These are phyloP conservation scores for Microthlaspi erraticum DNA, from an alignment of 345 rosid genomes.

Conservation along the genomic window DNA sequence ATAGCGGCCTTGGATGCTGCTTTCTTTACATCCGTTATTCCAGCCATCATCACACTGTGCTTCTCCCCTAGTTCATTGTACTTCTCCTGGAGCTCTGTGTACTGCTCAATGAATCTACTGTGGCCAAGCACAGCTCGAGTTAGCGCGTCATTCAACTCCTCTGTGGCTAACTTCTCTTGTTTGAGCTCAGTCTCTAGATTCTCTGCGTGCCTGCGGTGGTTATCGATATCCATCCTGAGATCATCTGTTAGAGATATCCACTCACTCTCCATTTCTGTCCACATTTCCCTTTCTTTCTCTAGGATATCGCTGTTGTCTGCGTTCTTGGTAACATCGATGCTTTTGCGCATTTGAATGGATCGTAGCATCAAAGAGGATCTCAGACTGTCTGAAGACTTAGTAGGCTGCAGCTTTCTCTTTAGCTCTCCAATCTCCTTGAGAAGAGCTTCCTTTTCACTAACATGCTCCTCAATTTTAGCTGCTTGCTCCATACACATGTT, in stretches of 20 bases:
- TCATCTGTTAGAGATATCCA: conserved; percentile 96
- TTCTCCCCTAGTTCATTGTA: conserved; percentile 69
- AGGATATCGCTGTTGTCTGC: conserved; percentile 58
- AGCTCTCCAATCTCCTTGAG: conserved; percentile 75
- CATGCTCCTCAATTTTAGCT: conserved; percentile 68
- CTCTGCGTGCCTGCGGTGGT: conserved; percentile 71
- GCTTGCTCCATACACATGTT: conserved; percentile 68
- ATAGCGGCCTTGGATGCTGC: conserved; percentile 86
- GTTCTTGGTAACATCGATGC: conserved; percentile 48
- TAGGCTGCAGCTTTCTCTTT: conserved; percentile 65
- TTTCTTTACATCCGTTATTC: conserved; percentile 78
- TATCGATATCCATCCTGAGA: conserved; percentile 78
- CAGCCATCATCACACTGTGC: conserved; percentile 78
- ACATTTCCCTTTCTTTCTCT: conserved; percentile 75
- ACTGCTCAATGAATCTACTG: conserved; percentile 93
- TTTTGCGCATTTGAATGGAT: conserved; percentile 69
- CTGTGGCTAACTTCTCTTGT: conserved; percentile 64
- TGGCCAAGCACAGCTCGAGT: conserved; percentile 82
- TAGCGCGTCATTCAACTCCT: conserved; percentile 88
- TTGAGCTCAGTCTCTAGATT: conserved; percentile 70
- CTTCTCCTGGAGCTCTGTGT: conserved; percentile 83
- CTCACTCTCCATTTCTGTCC: conserved; percentile 97
- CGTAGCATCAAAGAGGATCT: conserved; percentile 75
- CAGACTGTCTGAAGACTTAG: conserved; percentile 63
- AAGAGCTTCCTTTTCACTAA: conserved; percentile 74